phyloP scores from a whole-genome alignment of 169 alveolate genomes.

The Fabrea salina region DNA sequence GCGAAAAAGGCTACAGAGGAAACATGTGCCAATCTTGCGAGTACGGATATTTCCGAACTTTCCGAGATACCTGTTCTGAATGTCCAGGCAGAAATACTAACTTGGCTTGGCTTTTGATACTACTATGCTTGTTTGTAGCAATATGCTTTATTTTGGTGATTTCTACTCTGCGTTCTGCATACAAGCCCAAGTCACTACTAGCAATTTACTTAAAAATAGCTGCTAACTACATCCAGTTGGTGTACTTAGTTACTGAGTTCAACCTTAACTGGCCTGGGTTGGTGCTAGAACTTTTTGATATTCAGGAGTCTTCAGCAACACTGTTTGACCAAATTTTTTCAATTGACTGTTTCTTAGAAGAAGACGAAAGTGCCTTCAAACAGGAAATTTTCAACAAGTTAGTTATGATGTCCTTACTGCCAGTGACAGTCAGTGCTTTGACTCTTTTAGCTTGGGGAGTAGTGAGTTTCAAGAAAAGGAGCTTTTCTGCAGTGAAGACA shows the following conservation, averaged over 20 bases:
- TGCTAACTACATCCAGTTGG: constrained; percentile 38
- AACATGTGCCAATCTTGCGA: background rate
- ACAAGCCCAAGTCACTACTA: background rate
- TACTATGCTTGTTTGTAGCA: background rate
- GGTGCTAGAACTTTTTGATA: background rate
- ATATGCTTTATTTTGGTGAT: background rate
- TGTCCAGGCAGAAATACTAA: constrained; percentile 22
- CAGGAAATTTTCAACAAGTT: background rate
- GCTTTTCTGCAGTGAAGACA: background rate
- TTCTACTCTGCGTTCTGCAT: background rate
- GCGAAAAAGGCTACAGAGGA: background rate
- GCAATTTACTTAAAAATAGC: constrained; percentile 35
- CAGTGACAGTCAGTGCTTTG: background rate
- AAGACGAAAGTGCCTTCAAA: background rate
- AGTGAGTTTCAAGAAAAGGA: background rate
- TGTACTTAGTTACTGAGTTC: constrained; percentile 21
- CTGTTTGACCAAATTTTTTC: background rate
- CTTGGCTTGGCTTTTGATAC: background rate
- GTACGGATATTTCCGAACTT: background rate
- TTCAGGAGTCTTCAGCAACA: background rate
- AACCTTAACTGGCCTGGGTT: constrained; percentile 45
- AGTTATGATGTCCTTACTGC: background rate
- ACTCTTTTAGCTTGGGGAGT: background rate
- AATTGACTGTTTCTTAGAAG: background rate
- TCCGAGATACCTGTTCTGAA: background rate